Base-by-base conservation (phyloP, 495 filamentous ascomycete genomes). In the Cryomyces minteri region DNA sequence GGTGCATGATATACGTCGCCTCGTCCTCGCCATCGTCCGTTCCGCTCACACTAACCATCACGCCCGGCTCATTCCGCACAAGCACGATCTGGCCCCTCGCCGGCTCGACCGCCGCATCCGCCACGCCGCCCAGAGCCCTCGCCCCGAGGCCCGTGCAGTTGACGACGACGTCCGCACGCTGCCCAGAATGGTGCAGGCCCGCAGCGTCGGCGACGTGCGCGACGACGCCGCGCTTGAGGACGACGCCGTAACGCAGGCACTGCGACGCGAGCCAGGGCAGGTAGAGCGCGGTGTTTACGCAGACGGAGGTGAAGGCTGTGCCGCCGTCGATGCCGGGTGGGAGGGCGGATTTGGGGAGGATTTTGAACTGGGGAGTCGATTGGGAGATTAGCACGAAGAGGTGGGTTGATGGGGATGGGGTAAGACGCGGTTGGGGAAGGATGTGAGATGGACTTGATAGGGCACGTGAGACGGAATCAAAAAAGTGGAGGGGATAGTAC, bases 251-350 rank as follows among this genome's bases (percentile, higher is more conserved):
- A 48, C 68, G 69, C 5, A 79, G 68, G 63, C 84, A 93, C 59
- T 88, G 77, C 2, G 77, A 76, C 0, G 79, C 62, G 0, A 96
- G 75, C 72, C 82, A 94, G 7, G 84, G 77, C 8, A 93, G 76
- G 65, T 94, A 94, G 45, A 94, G 52, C 40, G 82, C 76, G 0
- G 80, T 80, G 65, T 96, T 95, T 57, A 96, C 88, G 62, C 87
- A 95, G 28, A 93, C 79, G 0, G 82, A 88, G 3, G 71, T 83
- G 58, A 87, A 94, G 36, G 66, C 63, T 32, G 72, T 80, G 7
- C 71, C 87, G 9, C 74, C 79, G 47, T 82, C 74, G 37, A 76
- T 71, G 5, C 72, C 78, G 1, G 59, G 48, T 0, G 75, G 71
- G 6, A 93, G 63, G 38, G 80, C 61, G 0, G 65, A 54, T 46